Conservation (phyloP, 495 filamentous ascomycete genomes). For the Achaetomiella virescens region DNA sequence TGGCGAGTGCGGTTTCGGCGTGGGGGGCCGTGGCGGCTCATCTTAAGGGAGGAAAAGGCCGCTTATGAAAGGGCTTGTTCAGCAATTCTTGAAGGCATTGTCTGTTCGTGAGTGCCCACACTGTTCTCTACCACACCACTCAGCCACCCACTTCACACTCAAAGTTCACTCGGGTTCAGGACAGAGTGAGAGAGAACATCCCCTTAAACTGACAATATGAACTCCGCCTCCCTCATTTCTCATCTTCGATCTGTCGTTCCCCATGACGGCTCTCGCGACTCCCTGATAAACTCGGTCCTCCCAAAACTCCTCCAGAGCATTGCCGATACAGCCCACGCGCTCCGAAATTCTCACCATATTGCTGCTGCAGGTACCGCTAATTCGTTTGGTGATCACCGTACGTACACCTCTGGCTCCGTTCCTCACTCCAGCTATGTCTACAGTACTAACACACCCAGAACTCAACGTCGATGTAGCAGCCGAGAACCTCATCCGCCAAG, state of each 20-base stretch:
- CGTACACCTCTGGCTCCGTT: neutral
- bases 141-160: neutral
- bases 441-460: slow-evolving; percentile 18
- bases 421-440: neutral
- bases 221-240: neutral
- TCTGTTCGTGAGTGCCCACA: no score
- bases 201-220: neutral
- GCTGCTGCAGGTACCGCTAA: slow-evolving; percentile 42
- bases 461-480: slow-evolving; percentile 49
- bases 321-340: slow-evolving; percentile 27
- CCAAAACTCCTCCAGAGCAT: slow-evolving; percentile 36
- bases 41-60: no score
- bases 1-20: slow-evolving; percentile 2
- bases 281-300: slow-evolving; percentile 31
- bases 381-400: slow-evolving; percentile 45
- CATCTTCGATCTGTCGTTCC: slow-evolving; percentile 16
- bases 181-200: no score
- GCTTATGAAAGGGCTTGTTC: no score
- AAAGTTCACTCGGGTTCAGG: neutral
- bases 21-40: neutral
- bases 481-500: slow-evolving; percentile 39
- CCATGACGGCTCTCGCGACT: neutral
- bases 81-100: no score
- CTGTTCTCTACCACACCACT: no score
- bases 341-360: slow-evolving; percentile 37